Base-by-base conservation (phyloP, 108 stramenopile species). In the Chaetoceros tenuissimus region DNA sequence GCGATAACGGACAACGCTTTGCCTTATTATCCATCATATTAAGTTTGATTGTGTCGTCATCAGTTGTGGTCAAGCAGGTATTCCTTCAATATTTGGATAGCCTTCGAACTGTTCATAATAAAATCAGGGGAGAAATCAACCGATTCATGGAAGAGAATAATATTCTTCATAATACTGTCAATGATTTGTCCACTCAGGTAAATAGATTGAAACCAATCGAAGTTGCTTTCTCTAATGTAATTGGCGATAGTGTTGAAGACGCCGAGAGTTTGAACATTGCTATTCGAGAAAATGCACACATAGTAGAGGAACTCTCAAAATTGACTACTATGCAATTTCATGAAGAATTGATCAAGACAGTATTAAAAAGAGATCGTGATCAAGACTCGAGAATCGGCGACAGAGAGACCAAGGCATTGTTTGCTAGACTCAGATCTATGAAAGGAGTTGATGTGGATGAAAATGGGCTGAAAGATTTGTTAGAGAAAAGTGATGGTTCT, bases 71-170 rank as follows among this genome's bases (percentile, higher is more conserved):
- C 8, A 40, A 40, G 34, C 34, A 40, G 13, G 5, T 40, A 5
- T 10, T 40, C 34, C 34, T 40, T 5, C 8, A 5, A 13, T 10
- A 13, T 10, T 10, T 40, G 34, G 34, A 40, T 40, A 40, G 8
- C 34, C 34, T 40, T 40, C 5, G 34, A 40, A 13, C 34, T 5
- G 34, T 13, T 10, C 34, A 40, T 40, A 40, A 40, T 40, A 40
- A 40, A 40, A 40, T 40, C 5, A 5, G 34, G 34, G 13, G 5
- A 13, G 34, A 40, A 40, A 40, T 40, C 5, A 40, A 40, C 13
- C 5, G 30, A 31, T 40, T 34, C 30, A 40, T 31, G 31, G 20
- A 56, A 40, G 55, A 18, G 17, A 53, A 53, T 8, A 53, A 27
- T 27, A 1, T 10, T 3, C n/a, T 44, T 0, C 2, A 22, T 29